phyloP scores from a whole-genome alignment of 2,329 filamentous ascomycete genomes.

The Nannizzia gypsea region DNA sequence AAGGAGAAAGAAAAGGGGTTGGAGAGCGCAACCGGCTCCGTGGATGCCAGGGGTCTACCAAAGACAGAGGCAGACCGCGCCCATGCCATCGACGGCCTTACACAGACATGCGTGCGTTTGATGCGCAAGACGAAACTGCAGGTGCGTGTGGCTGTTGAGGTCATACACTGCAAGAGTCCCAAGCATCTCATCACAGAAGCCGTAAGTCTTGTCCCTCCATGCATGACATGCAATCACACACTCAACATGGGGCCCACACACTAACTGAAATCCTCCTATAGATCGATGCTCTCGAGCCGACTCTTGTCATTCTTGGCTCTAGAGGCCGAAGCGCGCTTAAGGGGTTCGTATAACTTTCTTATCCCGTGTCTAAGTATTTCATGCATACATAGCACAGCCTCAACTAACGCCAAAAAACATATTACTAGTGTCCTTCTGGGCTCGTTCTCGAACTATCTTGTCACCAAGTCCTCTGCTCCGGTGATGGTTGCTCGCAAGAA shows the following conservation, averaged over 20 bases:
- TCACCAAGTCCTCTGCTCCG: conserved; percentile 90
- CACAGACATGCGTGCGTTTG: conserved; percentile 69
- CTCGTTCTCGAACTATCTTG: conserved; percentile 93
- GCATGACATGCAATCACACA: not conserved
- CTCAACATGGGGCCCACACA: not conserved
- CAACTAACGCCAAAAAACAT: not conserved
- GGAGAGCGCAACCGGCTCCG: conserved; percentile 25
- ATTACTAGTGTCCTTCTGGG: conserved; percentile 68
- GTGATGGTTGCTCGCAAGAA: conserved; percentile 96
- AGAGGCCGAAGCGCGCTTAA: conserved; percentile 85
- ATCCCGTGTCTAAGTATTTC: not conserved
- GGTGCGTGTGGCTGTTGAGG: conserved; percentile 85
- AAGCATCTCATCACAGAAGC: conserved; percentile 95
- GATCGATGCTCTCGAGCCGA: conserved; percentile 85
- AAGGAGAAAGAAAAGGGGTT: not conserved
- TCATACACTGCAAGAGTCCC: conserved; percentile 95
- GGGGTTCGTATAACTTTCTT: conserved; percentile 48
- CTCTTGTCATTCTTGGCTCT: conserved; percentile 84
- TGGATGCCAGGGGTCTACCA: conserved; percentile 40
- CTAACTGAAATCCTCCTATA: conserved; percentile 20
- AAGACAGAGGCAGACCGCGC: conserved; percentile 67
- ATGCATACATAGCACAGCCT: conserved; percentile 5
- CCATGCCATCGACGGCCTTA: conserved; percentile 71
- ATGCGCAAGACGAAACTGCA: conserved; percentile 85
- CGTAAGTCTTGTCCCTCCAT: conserved; percentile 32